A percentile compares a stretch with the other conserved stretches of the same genome.
Evolutionary conservation across 768 basidiomycete species (phyloP).

Genomic region (Xerocomellus intermedius): DNA sequence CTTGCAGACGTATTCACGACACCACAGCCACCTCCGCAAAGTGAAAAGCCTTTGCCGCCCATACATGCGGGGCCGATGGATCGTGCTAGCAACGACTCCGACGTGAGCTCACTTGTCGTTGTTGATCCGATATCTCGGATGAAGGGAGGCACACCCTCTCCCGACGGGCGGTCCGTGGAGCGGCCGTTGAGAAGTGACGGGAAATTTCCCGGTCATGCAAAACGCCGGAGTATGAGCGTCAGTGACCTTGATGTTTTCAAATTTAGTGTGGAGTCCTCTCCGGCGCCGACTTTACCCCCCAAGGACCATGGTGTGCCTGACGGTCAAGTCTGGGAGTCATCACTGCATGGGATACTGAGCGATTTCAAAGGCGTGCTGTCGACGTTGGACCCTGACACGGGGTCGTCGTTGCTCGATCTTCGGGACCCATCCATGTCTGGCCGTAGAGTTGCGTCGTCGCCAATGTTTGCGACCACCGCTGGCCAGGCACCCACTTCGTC

Average conservation of each 20-base stretch:
- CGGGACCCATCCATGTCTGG: conserved; percentile 62
- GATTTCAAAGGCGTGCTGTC: conserved; percentile 74
- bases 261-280: conserved; percentile 36
- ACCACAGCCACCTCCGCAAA: conserved; percentile 33
- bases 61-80: conserved; percentile 41
- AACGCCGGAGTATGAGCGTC: conserved; percentile 74
- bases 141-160: conserved; percentile 33
- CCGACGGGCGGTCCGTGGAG: conserved; percentile 31
- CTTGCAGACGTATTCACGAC: conserved; percentile 52
- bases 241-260: conserved; percentile 61
- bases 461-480: conserved; percentile 39
- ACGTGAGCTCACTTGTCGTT: conserved; percentile 58
- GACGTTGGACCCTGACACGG: conserved; percentile 57
- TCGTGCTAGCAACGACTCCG: conserved; percentile 41
- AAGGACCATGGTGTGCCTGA: conserved; percentile 26
- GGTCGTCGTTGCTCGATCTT: conserved; percentile 55
- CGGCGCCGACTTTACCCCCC: conserved; percentile 38
- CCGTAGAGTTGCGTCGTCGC: conserved; percentile 39
- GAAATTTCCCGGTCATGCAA: conserved; percentile 35
- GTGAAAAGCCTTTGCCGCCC: conserved; percentile 64
- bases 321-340: conserved; percentile 40
- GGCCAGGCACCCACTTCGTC: conserved; percentile 24
- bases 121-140: conserved; percentile 47
- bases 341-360: conserved; percentile 61
- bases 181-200: conserved; percentile 25